Percentiles rank a stretch among this genome's conserved stretches.
Conservation (phyloP, 2,329 filamentous ascomycete species). For the Chaetomiaceae sp. region DNA sequence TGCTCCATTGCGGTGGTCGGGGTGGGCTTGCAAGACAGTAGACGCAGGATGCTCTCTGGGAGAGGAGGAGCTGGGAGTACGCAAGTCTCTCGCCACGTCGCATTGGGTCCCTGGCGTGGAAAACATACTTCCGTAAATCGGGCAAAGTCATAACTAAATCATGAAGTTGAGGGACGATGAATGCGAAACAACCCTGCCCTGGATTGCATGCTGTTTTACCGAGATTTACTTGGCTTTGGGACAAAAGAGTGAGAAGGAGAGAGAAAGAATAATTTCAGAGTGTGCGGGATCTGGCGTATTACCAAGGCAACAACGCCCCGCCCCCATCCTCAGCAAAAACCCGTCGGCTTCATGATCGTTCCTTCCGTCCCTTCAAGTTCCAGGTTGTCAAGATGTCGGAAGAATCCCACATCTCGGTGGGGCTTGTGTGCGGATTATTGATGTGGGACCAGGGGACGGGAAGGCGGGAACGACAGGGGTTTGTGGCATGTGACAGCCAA, state of each 20-base stretch:
- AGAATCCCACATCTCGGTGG: no score
- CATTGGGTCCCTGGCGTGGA: neutral
- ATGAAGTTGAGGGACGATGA: neutral
- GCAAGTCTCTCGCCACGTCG: neutral
- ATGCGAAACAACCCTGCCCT: no score
- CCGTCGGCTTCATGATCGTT: neutral
- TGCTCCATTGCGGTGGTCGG: neutral
- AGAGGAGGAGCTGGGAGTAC: neutral
- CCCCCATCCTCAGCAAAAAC: neutral
- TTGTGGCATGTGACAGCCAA: neutral
- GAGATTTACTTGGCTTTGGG: no score
- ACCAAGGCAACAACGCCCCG: no score
- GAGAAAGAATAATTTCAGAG: no score
- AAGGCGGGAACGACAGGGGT: no score
- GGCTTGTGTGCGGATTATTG: no score
- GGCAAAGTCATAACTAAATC: neutral
- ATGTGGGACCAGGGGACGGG: no score
- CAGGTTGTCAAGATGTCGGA: no score
- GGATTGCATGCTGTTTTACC: no score
- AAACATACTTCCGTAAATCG: slow-evolving; percentile 13
- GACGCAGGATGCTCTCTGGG: neutral
- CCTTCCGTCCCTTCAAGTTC: slow-evolving; percentile 1
- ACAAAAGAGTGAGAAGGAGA: no score
- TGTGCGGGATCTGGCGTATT: no score
- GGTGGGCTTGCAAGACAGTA: neutral